A percentile compares a stretch with the other conserved stretches of the same genome.
Conservation (phyloP, 1,284 basidiomycete genomes). For the Ceratobasidium sp. region DNA sequence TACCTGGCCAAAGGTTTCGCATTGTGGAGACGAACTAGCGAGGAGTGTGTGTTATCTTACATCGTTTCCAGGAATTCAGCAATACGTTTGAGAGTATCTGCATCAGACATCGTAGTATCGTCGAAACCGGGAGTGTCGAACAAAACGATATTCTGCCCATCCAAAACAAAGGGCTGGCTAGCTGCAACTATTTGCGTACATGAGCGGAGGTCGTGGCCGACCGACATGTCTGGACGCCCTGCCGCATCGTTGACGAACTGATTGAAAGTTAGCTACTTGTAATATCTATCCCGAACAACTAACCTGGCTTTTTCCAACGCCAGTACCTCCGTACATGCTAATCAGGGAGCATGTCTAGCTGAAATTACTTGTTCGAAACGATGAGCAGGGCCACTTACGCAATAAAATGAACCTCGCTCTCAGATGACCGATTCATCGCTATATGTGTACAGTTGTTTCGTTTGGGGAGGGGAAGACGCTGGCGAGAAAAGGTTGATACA, state of each 20-base stretch:
- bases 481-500: too few species aligned
- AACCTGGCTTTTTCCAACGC: constrained; percentile 26
- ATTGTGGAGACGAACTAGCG: neutral
- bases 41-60: constrained; percentile 16
- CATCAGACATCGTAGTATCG: constrained; percentile 34
- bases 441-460: too few species aligned
- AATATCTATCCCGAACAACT: neutral
- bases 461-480: too few species aligned
- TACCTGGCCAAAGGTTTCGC: neutral
- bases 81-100: constrained; percentile 36
- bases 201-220: constrained; percentile 17
- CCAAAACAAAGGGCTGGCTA: constrained; percentile 39
- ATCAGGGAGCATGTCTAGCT: neutral
- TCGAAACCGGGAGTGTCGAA: constrained; percentile 43
- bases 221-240: constrained; percentile 38
- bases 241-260: constrained; percentile 41
- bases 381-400: neutral
- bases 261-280: neutral
- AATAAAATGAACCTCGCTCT: neutral
- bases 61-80: constrained; percentile 32
- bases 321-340: constrained; percentile 29
- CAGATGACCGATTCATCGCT: neutral
- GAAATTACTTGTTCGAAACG: neutral
- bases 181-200: constrained; percentile 20
- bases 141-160: constrained; percentile 43